A percentile compares a stretch with the other conserved stretches of the same genome.
Evolutionary conservation across 495 filamentous ascomycete genomes (phyloP).

Genomic region (Terfezia boudieri): DNA sequence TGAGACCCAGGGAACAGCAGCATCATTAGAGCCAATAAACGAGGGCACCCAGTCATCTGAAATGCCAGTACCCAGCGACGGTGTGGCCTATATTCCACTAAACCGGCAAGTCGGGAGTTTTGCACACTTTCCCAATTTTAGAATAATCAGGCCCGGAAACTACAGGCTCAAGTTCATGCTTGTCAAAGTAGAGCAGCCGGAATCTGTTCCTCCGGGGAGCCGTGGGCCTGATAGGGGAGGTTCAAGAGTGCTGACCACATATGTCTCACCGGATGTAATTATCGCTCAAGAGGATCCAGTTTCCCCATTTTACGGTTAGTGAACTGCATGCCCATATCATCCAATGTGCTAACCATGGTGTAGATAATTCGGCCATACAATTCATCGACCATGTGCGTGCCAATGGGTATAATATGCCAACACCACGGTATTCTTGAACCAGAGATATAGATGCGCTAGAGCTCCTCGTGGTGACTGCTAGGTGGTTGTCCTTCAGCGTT

Average conservation of each 20-base stretch:
- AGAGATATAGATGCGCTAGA: too few relatives aligned
- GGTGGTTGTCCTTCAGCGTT: too few relatives aligned
- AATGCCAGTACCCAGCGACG: conserved; percentile 4
- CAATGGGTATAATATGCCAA: not conserved
- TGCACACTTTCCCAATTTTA: conserved; percentile 16
- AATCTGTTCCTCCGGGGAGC: not conserved
- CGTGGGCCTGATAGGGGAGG: not conserved
- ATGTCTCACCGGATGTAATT: not conserved
- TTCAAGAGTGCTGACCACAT: not conserved
- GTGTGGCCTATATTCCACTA: not conserved
- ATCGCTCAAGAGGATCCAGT: not conserved
- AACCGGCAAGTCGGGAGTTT: conserved; percentile 15
- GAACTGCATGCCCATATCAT: too few relatives aligned
- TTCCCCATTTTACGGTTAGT: not conserved
- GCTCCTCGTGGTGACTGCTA: too few relatives aligned
- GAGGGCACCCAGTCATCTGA: not conserved
- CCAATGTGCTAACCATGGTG: not conserved
- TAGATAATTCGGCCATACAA: not conserved
- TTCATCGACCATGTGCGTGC: not conserved
- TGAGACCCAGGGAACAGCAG: conserved; percentile 12
- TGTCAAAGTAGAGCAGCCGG: conserved; percentile 10
- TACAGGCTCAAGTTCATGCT: conserved; percentile 16
- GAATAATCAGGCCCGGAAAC: conserved; percentile 13
- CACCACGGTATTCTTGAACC: not conserved
- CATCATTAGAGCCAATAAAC: not conserved